A percentile compares a stretch with the other conserved stretches of the same genome.
phyloP scores from a whole-genome alignment of 2,329 filamentous ascomycete species.

The Chlorencoelia australis region DNA sequence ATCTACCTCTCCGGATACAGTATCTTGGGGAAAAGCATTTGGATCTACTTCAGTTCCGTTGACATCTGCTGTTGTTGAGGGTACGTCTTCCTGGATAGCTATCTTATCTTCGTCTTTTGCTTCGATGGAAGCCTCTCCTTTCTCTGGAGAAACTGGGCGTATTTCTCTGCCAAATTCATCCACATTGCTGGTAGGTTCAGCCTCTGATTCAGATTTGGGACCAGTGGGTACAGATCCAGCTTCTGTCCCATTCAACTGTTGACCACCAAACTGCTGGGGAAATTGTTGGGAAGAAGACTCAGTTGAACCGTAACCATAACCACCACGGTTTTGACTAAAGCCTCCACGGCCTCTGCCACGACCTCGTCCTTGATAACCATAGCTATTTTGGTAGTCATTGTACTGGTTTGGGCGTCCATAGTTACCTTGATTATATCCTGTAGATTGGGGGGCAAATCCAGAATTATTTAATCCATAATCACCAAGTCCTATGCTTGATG shows the following conservation, averaged over 20 bases:
- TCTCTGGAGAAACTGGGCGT: constrained; percentile 17
- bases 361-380: constrained; percentile 41
- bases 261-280: constrained; percentile 21
- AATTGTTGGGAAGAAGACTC: constrained; percentile 24
- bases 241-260: constrained; percentile 21
- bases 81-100: constrained; percentile 4
- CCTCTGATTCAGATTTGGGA: constrained; percentile 20
- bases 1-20: constrained; percentile 6
- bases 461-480: constrained; percentile 72
- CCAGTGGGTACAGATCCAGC: constrained; percentile 21
- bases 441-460: constrained; percentile 48
- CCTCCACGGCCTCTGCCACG: constrained; percentile 31
- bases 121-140: constrained; percentile 2
- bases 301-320: constrained; percentile 23
- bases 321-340: constrained; percentile 19
- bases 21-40: constrained; percentile 9
- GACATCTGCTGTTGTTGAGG: constrained; percentile 6
- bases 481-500: constrained; percentile 67
- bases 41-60: constrained; percentile 10
- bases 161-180: constrained; percentile 30
- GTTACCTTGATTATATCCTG: constrained; percentile 76
- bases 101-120: background rate
- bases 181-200: constrained; percentile 18
- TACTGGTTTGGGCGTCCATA: constrained; percentile 59
- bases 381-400: constrained; percentile 63